These are phyloP conservation scores for Blastobotrys arbuscula DNA, from an alignment of 1,139 yeast genomes.

Conservation along the genomic window DNA sequence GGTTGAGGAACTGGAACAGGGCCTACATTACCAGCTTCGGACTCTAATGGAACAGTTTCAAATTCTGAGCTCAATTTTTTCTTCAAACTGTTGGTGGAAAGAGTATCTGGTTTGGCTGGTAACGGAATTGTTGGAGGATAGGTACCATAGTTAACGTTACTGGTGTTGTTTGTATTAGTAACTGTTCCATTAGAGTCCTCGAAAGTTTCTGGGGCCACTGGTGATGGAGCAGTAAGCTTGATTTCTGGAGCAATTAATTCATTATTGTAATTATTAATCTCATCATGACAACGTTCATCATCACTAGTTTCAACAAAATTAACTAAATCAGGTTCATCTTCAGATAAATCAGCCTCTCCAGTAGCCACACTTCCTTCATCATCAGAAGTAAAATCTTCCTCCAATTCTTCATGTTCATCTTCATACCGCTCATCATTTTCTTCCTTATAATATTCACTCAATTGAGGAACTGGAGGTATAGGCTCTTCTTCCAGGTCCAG, in stretches of 20 bases:
- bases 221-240: constrained; percentile 7
- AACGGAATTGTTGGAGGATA: constrained; percentile 4
- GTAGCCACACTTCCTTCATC: not conserved
- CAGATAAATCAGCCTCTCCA: not conserved
- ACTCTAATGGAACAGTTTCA: constrained; percentile 27
- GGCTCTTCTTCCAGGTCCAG: not conserved
- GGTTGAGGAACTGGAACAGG: not conserved
- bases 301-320: too few relatives aligned
- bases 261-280: not conserved
- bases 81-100: not conserved
- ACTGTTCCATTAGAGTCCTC: not conserved
- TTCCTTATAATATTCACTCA: not conserved
- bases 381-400: not conserved
- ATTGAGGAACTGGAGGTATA: not conserved
- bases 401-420: not conserved
- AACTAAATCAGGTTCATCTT: not conserved
- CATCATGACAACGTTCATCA: not conserved
- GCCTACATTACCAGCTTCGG: not conserved
- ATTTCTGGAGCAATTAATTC: not conserved
- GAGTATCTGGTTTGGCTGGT: not conserved
- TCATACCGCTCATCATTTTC: not conserved
- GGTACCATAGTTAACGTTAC: too few relatives aligned
- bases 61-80: constrained; percentile 22
- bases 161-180: not conserved
- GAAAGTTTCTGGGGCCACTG: not conserved